Percentiles rank a stretch among this genome's conserved stretches.
These are phyloP conservation scores for Lachancea nothofagi DNA, from an alignment of 805 yeast species.

Conservation along the genomic window DNA sequence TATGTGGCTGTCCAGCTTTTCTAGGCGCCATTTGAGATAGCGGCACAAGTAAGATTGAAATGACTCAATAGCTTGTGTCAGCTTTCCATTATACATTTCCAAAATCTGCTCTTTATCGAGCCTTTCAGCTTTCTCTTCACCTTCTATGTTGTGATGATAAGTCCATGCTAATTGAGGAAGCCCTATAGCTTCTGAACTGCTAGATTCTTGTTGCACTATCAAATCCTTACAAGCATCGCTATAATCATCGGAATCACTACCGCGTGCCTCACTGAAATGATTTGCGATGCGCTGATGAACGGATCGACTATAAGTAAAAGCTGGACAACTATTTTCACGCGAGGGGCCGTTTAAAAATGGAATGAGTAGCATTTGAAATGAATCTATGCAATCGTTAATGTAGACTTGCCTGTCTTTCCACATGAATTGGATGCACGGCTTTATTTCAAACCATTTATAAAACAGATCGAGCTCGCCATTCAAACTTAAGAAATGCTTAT, in stretches of 20 bases:
- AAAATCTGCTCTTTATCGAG: constrained; percentile 12
- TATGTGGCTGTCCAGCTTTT: neutral
- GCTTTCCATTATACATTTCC: constrained; percentile 6
- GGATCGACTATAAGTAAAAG: constrained; percentile 14
- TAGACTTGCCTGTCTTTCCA: constrained; percentile 22
- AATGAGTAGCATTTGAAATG: constrained; percentile 15
- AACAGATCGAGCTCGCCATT: constrained; percentile 22
- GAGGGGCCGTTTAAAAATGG: constrained; percentile 14
- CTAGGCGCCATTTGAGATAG: constrained; percentile 13
- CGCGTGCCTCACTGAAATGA: constrained; percentile 7
- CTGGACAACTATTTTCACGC: constrained; percentile 2
- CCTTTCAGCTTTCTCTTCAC: constrained; percentile 8
- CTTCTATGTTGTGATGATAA: constrained; percentile 9
- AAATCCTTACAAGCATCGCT: constrained; percentile 7
- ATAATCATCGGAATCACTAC: neutral
- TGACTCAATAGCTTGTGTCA: constrained; percentile 3
- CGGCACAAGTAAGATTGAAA: constrained; percentile 11
- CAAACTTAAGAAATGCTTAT: constrained; percentile 8
- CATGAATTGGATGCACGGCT: constrained; percentile 39
- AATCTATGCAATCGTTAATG: constrained; percentile 15
- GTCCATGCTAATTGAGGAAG: constrained; percentile 23
- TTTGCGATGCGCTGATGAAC: constrained; percentile 12
- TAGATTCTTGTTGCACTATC: constrained; percentile 9
- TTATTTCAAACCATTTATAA: constrained; percentile 35
- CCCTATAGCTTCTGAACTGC: constrained; percentile 12